These are phyloP conservation scores for Debaryomyces sp. DNA, from an alignment of 1,139 yeast genomes.

Conservation along the genomic window DNA sequence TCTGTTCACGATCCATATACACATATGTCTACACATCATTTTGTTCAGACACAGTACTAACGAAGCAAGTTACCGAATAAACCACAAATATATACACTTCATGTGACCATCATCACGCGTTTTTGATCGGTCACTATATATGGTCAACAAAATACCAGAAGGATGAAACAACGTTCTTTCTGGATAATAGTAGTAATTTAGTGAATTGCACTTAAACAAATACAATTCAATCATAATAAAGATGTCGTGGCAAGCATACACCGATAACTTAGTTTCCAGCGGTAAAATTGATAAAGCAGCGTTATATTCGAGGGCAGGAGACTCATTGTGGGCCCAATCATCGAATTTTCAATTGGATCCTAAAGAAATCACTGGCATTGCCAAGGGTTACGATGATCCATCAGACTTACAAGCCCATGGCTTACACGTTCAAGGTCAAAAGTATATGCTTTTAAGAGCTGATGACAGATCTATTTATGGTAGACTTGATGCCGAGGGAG, in stretches of 20 bases:
- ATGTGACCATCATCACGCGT: constrained; percentile 1
- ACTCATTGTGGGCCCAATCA: constrained; percentile 90
- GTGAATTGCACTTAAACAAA: background rate
- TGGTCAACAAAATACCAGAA: constrained; percentile 1
- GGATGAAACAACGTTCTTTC: constrained; percentile 4
- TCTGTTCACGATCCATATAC: too few relatives aligned
- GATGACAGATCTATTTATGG: constrained; percentile 95
- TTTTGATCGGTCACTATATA: constrained; percentile 3
- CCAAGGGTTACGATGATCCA: constrained; percentile 81
- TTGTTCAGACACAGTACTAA: background rate
- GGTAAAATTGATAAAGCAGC: constrained; percentile 92
- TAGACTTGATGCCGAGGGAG: constrained; percentile 84
- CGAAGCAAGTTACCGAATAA: background rate
- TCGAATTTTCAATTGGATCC: constrained; percentile 68
- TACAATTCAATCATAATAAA: background rate
- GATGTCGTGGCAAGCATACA: constrained; percentile 74
- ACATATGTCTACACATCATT: background rate
- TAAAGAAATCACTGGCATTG: constrained; percentile 73
- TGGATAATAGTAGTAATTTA: background rate
- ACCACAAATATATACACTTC: background rate
- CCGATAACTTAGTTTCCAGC: constrained; percentile 85
- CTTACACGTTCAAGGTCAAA: constrained; percentile 79
- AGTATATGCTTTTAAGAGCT: constrained; percentile 86
- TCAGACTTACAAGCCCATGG: constrained; percentile 81
- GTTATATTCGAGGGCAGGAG: constrained; percentile 92